Conservation (phyloP, 345 rosid species). For the Salix purpurea region DNA sequence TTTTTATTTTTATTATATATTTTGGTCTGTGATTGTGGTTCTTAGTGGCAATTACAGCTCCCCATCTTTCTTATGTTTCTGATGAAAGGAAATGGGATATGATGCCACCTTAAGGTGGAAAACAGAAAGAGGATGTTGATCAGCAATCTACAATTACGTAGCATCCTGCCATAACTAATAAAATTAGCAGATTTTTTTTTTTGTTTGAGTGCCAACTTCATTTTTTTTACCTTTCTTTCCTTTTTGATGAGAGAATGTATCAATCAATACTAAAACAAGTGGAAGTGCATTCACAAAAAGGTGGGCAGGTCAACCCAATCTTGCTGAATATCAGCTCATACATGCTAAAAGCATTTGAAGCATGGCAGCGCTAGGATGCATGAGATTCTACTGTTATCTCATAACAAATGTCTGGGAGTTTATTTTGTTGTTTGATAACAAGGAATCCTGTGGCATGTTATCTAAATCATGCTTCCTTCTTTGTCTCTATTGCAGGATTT, state of each 20-base stretch:
- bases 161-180: not conserved
- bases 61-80: not conserved
- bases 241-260: not conserved
- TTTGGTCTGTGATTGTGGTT: not conserved
- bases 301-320: not conserved
- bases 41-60: not conserved
- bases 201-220: not conserved
- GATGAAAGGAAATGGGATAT: not conserved
- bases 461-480: not conserved
- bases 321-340: not conserved
- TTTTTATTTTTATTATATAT: not conserved
- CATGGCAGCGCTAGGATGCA: not conserved
- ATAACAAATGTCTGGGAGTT: not conserved
- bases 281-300: not conserved
- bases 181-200: not conserved
- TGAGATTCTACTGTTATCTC: not conserved
- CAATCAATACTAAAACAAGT: not conserved
- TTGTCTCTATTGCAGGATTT: slow-evolving; percentile 56
- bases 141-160: not conserved
- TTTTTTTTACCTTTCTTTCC: not conserved
- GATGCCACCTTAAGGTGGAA: not conserved
- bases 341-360: not conserved
- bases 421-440: not conserved
- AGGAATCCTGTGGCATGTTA: not conserved
- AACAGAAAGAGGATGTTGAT: not conserved